Base-by-base conservation (phyloP, 352 stramenopile species). In the Phytopythium oedochilum region DNA sequence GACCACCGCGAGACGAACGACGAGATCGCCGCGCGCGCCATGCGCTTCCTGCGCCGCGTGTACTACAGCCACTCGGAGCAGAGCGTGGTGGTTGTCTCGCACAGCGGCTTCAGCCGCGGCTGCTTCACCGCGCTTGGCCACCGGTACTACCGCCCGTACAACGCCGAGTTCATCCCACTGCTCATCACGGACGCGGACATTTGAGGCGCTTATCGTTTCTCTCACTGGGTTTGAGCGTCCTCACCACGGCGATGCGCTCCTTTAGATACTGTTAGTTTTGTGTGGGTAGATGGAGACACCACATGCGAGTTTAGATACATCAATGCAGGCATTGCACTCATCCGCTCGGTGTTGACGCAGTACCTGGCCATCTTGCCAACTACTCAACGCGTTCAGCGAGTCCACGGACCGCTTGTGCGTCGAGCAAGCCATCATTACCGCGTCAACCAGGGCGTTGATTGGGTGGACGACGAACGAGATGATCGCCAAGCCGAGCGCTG, bases 391-490 rank as follows among this genome's bases (percentile, higher is more conserved):
- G 57, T 70, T 44, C 6, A 78, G 10, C 25, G 70, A 71, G 2
- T 60, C 46, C 14, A 55, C 59, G 2, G 69, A 57, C 78, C 75
- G 85, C 45, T 82, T 70, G 53, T 75, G 75, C 26, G 73, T 71
- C 20, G 73, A 73, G 35, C 57, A 59, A 58, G 88, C 76, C 76
- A 89, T 86, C 11, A 89, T 86, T 11, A 66, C 52, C 3, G 46
- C 44, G 50, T 89, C 76, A 9, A 89, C 79, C 9, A 87, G 68
- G 38, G 62, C 48, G 69, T 97, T 87, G 39, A 97, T 88, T 23
- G 88, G 88, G 59, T 92, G 78, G 55, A 96, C 83, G 59, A 97
- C 96, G 42, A 96, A 66, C 2, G 87, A 86, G 55, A 97, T 96
- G 15, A 88, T 71, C 8, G 70, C 71, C 20, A 96, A 61, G 1